Conservation (phyloP, 2,329 filamentous ascomycete species). For the Dactylonectria estremocensis region DNA sequence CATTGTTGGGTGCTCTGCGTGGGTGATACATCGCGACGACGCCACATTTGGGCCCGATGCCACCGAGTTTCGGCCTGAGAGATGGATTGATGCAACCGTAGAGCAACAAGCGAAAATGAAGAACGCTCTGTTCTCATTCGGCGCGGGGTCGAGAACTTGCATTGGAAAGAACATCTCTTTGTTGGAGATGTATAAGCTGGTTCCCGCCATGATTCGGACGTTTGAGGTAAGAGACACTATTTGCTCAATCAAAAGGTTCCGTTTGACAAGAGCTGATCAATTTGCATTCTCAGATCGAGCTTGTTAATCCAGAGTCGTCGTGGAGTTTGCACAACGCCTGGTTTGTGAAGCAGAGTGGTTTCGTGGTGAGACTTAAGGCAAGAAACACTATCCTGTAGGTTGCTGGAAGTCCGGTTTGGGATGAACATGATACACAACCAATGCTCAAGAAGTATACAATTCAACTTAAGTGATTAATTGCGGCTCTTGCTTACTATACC, state of each 20-base stretch:
- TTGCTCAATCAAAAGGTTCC: background rate
- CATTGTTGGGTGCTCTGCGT: conserved; percentile 81
- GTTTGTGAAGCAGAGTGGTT: conserved; percentile 29
- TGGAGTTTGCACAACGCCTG: conserved; percentile 27
- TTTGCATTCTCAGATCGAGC: conserved; percentile 60
- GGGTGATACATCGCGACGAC: conserved; percentile 78
- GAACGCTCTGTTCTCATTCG: conserved; percentile 67
- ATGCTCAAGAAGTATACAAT: too few relatives aligned
- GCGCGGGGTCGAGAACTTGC: conserved; percentile 78
- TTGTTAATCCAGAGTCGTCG: conserved; percentile 60
- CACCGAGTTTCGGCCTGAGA: conserved; percentile 76
- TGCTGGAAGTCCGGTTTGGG: too few relatives aligned
- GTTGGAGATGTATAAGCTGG: conserved; percentile 74
- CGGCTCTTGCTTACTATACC: too few relatives aligned
- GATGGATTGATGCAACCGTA: conserved; percentile 71
- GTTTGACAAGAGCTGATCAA: background rate
- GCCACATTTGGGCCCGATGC: conserved; percentile 78
- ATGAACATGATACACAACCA: background rate
- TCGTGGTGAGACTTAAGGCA: conserved; percentile 20
- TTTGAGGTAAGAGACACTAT: conserved; percentile 29
- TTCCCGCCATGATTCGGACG: conserved; percentile 55
- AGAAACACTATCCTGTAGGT: conserved; percentile 19
- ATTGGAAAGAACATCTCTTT: conserved; percentile 77
- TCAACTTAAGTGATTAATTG: too few relatives aligned
- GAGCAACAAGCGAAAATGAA: conserved; percentile 49